A percentile compares a stretch with the other conserved stretches of the same genome.
These are phyloP conservation scores for Echium plantagineum DNA, from an alignment of 257 asterid genomes.

Conservation along the genomic window DNA sequence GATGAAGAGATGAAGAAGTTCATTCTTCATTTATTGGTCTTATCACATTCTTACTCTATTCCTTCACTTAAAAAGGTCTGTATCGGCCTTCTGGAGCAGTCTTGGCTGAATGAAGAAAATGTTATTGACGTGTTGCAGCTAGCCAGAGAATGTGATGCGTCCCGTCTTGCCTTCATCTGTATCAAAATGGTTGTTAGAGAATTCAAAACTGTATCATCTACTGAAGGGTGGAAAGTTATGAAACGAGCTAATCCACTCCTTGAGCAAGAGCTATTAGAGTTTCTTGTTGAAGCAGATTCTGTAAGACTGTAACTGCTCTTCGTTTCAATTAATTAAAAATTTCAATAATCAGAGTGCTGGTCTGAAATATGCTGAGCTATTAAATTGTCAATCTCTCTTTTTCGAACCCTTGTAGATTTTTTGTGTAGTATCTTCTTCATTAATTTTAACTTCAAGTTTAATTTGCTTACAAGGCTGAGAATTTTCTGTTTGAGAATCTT, in stretches of 20 bases:
- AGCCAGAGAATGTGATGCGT: constrained; percentile 62
- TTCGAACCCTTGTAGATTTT: too few relatives aligned
- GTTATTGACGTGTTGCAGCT: constrained; percentile 70
- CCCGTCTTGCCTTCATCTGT: constrained; percentile 51
- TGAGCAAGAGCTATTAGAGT: constrained; percentile 72
- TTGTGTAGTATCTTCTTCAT: too few relatives aligned
- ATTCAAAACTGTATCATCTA: constrained; percentile 52
- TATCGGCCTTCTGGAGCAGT: constrained; percentile 35
- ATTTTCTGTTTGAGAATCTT: too few relatives aligned
- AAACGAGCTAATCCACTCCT: constrained; percentile 54
- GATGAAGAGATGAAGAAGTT: constrained; percentile 57
- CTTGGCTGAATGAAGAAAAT: constrained; percentile 54
- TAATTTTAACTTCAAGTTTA: too few relatives aligned
- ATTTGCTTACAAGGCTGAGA: too few relatives aligned
- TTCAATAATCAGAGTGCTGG: neutral
- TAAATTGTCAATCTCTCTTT: too few relatives aligned
- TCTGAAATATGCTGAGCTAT: neutral
- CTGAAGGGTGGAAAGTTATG: constrained; percentile 95
- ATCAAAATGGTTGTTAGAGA: constrained; percentile 42
- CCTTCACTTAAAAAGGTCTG: constrained; percentile 59
- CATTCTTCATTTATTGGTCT: constrained; percentile 67
- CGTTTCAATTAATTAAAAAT: neutral
- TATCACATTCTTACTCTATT: constrained; percentile 60
- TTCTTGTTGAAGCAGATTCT: constrained; percentile 68
- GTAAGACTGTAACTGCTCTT: constrained; percentile 39